Evolutionary conservation across 2,329 filamentous ascomycete genomes (phyloP).

Genomic region (Penicillium sp.): DNA sequence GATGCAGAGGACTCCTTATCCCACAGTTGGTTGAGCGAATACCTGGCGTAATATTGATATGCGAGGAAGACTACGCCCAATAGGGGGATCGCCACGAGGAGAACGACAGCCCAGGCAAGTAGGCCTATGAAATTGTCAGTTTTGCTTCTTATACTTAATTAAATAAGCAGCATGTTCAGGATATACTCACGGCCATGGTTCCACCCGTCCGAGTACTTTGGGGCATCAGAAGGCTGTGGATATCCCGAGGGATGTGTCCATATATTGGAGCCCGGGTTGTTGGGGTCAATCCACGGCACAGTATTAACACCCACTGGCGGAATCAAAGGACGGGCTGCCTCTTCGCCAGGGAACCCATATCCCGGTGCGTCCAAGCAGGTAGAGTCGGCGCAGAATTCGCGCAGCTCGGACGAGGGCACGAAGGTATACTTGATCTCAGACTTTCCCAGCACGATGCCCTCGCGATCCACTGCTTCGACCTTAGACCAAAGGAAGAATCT

Average conservation of each 20-base stretch:
- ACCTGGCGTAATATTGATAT: constrained; percentile 12
- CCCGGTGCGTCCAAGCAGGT: constrained; percentile 30
- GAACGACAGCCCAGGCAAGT: constrained; percentile 8
- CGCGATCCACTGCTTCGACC: constrained; percentile 36
- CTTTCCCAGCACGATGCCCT: constrained; percentile 33
- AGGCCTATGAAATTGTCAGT: constrained; percentile 6
- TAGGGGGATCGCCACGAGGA: constrained; percentile 10
- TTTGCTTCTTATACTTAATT: background rate
- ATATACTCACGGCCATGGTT: constrained; percentile 12
- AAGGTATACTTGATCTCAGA: constrained; percentile 38
- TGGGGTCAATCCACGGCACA: constrained; percentile 34
- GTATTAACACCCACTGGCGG: constrained; percentile 33
- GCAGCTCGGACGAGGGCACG: constrained; percentile 35
- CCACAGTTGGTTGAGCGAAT: constrained; percentile 7
- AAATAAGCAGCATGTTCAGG: too few relatives aligned
- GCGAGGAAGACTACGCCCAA: constrained; percentile 11
- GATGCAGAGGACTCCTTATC: constrained; percentile 19
- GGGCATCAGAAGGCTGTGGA: constrained; percentile 5
- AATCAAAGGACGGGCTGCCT: constrained; percentile 25
- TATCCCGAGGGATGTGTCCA: constrained; percentile 19
- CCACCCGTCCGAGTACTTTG: constrained; percentile 3
- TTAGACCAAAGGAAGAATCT: constrained; percentile 34
- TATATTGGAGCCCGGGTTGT: constrained; percentile 23
- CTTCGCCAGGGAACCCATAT: constrained; percentile 33
- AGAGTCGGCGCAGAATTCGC: constrained; percentile 30